Percentiles rank a stretch among this genome's conserved stretches.
Conservation (phyloP, 768 basidiomycete species). For the Tricholoma hemisulphureum region DNA sequence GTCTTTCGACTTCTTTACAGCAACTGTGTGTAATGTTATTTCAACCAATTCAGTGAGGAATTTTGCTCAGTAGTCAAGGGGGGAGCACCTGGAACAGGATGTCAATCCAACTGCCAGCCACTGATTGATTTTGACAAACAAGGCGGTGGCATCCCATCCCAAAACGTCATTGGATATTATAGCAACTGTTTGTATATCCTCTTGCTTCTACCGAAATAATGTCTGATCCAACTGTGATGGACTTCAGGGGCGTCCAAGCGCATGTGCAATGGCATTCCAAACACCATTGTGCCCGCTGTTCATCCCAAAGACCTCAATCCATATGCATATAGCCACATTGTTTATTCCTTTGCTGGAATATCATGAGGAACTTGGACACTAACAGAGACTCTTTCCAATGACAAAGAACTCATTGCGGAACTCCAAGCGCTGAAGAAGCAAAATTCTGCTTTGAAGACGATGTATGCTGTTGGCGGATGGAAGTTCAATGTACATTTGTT, state of each 20-base stretch:
- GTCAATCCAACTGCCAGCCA: not conserved
- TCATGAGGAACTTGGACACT: not conserved
- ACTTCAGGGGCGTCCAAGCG: not conserved
- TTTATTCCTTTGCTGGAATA: not conserved
- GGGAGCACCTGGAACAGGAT: not conserved
- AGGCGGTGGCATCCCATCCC: slow-evolving; percentile 1
- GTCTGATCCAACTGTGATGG: not conserved
- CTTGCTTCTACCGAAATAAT: not conserved
- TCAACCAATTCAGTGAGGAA: not conserved
- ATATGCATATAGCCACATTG: not conserved
- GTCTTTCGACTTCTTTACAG: not conserved
- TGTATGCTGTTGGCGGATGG: not conserved
- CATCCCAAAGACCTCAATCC: not conserved
- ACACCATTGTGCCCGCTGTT: not conserved
- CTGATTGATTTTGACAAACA: not conserved
- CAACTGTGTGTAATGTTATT: not conserved
- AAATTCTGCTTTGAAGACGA: slow-evolving; percentile 1
- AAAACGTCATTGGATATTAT: slow-evolving; percentile 5
- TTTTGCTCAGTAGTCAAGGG: not conserved
- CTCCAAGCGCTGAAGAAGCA: slow-evolving; percentile 7
- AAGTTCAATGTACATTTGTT: not conserved
- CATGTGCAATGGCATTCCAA: not conserved
- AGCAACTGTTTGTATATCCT: slow-evolving; percentile 5
- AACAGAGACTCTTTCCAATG: slow-evolving; percentile 5
- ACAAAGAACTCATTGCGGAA: slow-evolving; percentile 9